Base-by-base conservation (phyloP, 805 yeast genomes). In the Lipomyces yamadae region DNA sequence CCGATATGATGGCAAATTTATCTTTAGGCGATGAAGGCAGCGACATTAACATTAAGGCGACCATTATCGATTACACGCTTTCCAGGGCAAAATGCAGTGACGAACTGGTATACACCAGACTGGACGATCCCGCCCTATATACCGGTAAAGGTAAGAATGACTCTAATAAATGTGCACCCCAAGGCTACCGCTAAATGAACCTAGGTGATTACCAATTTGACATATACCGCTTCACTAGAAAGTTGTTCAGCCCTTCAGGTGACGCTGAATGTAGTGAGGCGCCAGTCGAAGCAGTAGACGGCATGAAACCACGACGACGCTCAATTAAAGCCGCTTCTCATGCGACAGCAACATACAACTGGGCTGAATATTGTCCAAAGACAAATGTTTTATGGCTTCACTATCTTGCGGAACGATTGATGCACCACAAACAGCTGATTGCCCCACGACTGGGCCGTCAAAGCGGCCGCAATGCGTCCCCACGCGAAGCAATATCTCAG, bases 331-430 rank as follows among this genome's bases (percentile, higher is more conserved):
- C 42, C 34, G 3, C 32, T 34, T 15, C 34, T 6, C 24, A 24
- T 4, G 7, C 55, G 34, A 50, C 34, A 0, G 53, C 37, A 4
- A 66, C 76, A 18, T 77, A 82, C 58, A 83, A 83, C 69, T 86
- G 90, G 86, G 77, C 84, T 1, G 67, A 71, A 29, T 78, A 76
- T 64, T 77, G 79, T 58, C 84, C 86, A 3, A 77, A 76, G 45
- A 86, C 88, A 35, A 89, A 88, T 72, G 74, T 88, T 18, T 73
- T 84, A 39, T 88, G 93, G 93, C 76, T 88, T 56, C 87, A 86
- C 70, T 88, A 87, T 72, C 66, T 89, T n/a, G 79, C 82, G 48
- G 84, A 83, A 61, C 82, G 83, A 67, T 72, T 88, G 64, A 60
- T 86, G 8, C 75, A 81, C 62, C 76, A 74, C 62, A 86, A 85